These are phyloP conservation scores for Trametes gibbosa DNA, from an alignment of 768 basidiomycete genomes.

Conservation along the genomic window DNA sequence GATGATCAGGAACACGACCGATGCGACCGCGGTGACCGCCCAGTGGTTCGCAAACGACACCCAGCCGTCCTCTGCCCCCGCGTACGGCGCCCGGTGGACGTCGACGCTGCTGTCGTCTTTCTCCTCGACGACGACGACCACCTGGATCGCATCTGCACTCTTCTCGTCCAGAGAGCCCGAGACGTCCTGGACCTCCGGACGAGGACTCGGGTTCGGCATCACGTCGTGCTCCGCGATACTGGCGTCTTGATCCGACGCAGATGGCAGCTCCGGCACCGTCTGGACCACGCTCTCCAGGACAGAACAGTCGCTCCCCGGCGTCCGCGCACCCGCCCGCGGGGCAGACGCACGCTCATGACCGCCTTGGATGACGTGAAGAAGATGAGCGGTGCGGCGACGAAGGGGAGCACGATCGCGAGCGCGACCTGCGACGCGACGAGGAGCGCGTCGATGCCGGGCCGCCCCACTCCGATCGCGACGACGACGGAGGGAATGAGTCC, in stretches of 20 bases:
- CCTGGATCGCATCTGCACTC: neutral
- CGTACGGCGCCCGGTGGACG: conserved; percentile 16
- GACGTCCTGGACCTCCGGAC: no score
- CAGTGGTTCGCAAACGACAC: conserved; percentile 67
- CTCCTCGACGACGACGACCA: conserved; percentile 2
- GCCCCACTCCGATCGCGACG: conserved; percentile 75
- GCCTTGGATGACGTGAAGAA: conserved; percentile 64
- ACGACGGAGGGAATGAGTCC: conserved; percentile 80
- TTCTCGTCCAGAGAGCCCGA: neutral
- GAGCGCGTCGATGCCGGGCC: conserved; percentile 65
- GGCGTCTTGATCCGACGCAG: no score
- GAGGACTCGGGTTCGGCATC: no score
- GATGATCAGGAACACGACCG: conserved; percentile 60
- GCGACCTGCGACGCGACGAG: conserved; percentile 85
- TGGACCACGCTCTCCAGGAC: no score
- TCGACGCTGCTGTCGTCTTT: neutral
- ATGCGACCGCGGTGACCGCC: conserved; percentile 47
- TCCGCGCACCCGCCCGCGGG: conserved; percentile 1
- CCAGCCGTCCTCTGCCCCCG: conserved; percentile 25
- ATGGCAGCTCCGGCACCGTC: neutral
- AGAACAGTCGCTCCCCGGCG: no score
- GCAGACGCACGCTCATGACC: conserved; percentile 62
- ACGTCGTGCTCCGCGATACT: no score
- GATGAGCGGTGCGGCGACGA: conserved; percentile 75
- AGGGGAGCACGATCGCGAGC: conserved; percentile 79